Evolutionary conservation across 768 basidiomycete genomes (phyloP), one percentile per base, ranked within the genome.

Genomic region (Lentinula detonsa): DNA sequence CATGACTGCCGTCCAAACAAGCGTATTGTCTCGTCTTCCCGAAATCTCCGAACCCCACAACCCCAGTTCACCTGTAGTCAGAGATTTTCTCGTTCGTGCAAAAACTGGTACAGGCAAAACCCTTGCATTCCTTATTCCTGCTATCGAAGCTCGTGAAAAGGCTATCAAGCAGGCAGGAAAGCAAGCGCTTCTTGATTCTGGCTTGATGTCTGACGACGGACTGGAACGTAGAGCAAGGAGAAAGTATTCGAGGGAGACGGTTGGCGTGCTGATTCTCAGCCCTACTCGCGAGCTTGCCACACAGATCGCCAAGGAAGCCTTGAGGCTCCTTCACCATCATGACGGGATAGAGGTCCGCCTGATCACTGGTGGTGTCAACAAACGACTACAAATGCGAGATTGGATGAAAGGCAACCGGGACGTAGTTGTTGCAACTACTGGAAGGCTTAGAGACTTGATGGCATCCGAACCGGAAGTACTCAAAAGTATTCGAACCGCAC

Each of bases 21-120:
- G 85, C 57, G 92, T 98, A 6, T 76, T 93, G 2, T 80, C 82
- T 8, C 78, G 91, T 57, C 81, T 98, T 28, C 93, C 95, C 10
- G 75, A 79, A 5, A 76, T 97, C 28, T 80, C 83, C 13, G 70
- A 75, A 16, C 84, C 88, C 9, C 80, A 83, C 68, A 68, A 78
- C 57, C 64, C 76, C 0, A 51, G 62, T 63, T 2, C 64, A 67
- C 21, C 15, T 28, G 7, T 45, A 28, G 7, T 61, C 9, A 83
- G 87, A 5, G 94, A 98, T 70, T 72, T 95, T 23, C 78, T 96
- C 49, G 92, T 95, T 60, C 88, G 91, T 69, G 90, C 93, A 4
- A 90, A 87, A 70, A 93, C 93, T 0, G 92, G 93, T 33, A 93
- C 93, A 0, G 93, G 92, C 35, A 96, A 95, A 74, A 95, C 93